Evolutionary conservation across 306 rosid species (phyloP).

Genomic region (Crotalaria pallida): DNA sequence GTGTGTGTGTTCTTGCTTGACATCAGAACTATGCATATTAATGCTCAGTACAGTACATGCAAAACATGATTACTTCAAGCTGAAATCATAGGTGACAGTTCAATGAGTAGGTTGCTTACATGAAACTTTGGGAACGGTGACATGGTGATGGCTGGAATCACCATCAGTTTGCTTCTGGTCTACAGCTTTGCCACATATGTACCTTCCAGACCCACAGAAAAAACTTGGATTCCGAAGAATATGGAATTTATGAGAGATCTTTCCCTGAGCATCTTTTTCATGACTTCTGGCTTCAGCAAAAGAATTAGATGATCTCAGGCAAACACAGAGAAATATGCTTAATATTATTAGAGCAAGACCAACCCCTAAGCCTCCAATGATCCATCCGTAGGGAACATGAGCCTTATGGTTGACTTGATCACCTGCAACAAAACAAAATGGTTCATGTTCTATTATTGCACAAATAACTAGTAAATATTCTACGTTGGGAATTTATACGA

Average conservation of each 20-base stretch:
- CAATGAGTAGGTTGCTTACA: constrained; percentile 22
- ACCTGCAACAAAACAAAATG: constrained; percentile 34
- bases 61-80: background rate
- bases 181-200: constrained; percentile 56
- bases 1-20: background rate
- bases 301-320: constrained; percentile 60
- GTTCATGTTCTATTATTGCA: background rate
- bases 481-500: background rate
- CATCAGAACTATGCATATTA: background rate
- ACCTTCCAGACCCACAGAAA: constrained; percentile 88
- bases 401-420: constrained; percentile 49
- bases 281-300: constrained; percentile 36
- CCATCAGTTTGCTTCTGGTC: constrained; percentile 60
- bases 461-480: background rate
- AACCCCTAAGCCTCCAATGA: constrained; percentile 72
- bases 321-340: constrained; percentile 44
- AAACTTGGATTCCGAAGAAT: constrained; percentile 86
- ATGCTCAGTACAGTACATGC: background rate
- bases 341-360: constrained; percentile 55
- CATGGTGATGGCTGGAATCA: constrained; percentile 55
- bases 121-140: constrained; percentile 66
- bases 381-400: constrained; percentile 79
- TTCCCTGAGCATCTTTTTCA: constrained; percentile 54
- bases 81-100: constrained; percentile 11
- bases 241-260: constrained; percentile 67